Conservation (phyloP, 2,329 filamentous ascomycete species). For the Penicillium nordicum region DNA sequence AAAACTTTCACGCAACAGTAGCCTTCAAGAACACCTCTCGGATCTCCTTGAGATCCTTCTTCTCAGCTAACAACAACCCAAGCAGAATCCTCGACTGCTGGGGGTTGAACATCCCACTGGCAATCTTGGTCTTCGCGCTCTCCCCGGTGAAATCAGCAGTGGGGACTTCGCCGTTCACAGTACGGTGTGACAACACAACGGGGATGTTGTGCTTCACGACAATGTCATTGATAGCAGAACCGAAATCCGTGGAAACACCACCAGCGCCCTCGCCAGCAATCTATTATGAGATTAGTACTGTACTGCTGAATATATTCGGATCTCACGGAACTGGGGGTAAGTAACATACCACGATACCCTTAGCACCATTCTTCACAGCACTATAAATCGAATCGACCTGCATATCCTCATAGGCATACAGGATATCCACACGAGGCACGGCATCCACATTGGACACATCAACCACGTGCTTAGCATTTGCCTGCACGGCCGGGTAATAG, state of each 20-base stretch:
- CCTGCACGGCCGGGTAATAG: slow-evolving; percentile 54
- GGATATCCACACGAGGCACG: slow-evolving; percentile 27
- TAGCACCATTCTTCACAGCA: slow-evolving; percentile 22
- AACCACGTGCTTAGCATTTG: slow-evolving; percentile 41
- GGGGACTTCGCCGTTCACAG: slow-evolving; percentile 26
- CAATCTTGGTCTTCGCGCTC: slow-evolving; percentile 14
- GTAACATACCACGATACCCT: slow-evolving; percentile 25
- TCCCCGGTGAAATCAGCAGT: slow-evolving; percentile 13
- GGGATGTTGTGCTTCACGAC: slow-evolving; percentile 17
- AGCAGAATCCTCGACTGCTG: slow-evolving; percentile 11
- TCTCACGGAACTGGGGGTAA: too few species aligned
- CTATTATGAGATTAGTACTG: slow-evolving; percentile 7
- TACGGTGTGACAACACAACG: slow-evolving; percentile 23
- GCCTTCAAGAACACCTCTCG: slow-evolving; percentile 6
- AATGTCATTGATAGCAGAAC: slow-evolving; percentile 16
- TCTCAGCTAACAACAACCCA: slow-evolving; percentile 11
- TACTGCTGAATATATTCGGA: neutral
- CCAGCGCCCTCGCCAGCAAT: slow-evolving; percentile 26
- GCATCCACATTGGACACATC: slow-evolving; percentile 17
- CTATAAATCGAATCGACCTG: slow-evolving; percentile 22
- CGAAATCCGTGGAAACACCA: slow-evolving; percentile 18
- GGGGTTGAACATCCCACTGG: slow-evolving; percentile 19
- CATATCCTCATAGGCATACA: slow-evolving; percentile 30
- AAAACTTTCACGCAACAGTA: neutral
- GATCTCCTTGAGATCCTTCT: slow-evolving; percentile 11